Base-by-base conservation (phyloP, 108 stramenopile species). In the Cyclotella choctawhatcheeana region DNA sequence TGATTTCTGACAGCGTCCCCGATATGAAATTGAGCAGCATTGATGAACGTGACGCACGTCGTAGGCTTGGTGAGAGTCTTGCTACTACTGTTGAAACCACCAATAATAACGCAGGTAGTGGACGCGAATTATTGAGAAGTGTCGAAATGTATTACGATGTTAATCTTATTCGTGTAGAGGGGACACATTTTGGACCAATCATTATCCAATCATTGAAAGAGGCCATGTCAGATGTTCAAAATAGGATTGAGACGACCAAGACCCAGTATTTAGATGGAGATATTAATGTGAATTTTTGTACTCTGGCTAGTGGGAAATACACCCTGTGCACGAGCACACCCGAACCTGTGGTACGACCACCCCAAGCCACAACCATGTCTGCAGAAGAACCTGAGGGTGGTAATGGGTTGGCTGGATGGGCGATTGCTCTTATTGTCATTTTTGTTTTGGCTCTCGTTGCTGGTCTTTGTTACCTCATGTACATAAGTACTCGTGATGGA, bases 371-470 rank as follows among this genome's bases (percentile, higher is more conserved):
- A 20, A 21, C 48, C 22, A 0, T 14, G 30, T 6, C 58, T 3
- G 65, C 35, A n/a, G 54, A 55, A 13, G 64, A 47, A 25, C 44
- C 29, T 7, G 53, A 54, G 53, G 5, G 25, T 27, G 55, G 29
- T 18, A 68, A 43, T 27, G 79, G 72, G 2, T 27, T 81, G 18
- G 47, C 79, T 1, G 79, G 59, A 5, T 81, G 79, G 79, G 79
- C 67, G 0, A 48, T 81, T 30, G 47, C 58, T n/a, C 67, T 81
- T 35, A 73, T 74, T 43, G 62, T 81, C 33, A 52, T 81, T 44
- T 37, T 70, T 5, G 26, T 69, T 20, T 65, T 81, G 16, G 8
- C 45, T 5, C 44, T 81, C 0, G 44, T 52, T 4, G 60, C 62
- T 30, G 67, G 73, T 25, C 48, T 69, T 0, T 72, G 73, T n/a